phyloP scores from a whole-genome alignment of 352 stramenopile genomes.

The Globisporangium echinulatum region DNA sequence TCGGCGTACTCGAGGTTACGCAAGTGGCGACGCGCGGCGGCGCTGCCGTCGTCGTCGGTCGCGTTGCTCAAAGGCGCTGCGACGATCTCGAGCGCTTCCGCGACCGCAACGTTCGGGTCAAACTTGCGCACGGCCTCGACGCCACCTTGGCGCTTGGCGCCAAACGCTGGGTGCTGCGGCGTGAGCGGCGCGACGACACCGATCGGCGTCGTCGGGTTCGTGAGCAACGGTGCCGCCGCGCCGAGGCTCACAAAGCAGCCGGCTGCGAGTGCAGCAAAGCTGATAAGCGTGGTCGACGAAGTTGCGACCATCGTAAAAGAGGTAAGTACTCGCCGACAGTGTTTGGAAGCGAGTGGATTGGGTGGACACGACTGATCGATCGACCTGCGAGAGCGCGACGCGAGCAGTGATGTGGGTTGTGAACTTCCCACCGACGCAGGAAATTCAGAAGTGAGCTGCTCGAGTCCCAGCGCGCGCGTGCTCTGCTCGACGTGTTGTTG shows the following conservation, averaged over 20 bases:
- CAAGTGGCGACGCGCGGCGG: not conserved
- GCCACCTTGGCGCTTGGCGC: constrained; percentile 14
- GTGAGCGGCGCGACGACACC: constrained; percentile 17
- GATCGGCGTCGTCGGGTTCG: constrained; percentile 21
- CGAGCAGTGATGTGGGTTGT: too few relatives aligned
- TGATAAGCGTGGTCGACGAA: not conserved
- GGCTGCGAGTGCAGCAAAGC: constrained; percentile 1
- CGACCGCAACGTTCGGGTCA: constrained; percentile 7
- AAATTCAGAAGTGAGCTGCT: too few relatives aligned
- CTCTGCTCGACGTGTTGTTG: too few relatives aligned
- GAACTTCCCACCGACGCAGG: too few relatives aligned
- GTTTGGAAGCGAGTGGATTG: too few relatives aligned
- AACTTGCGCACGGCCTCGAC: constrained; percentile 13
- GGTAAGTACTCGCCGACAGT: too few relatives aligned
- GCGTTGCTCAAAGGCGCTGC: not conserved
- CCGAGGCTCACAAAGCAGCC: constrained; percentile 7
- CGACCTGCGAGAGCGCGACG: too few relatives aligned
- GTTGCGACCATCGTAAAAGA: constrained; percentile 6
- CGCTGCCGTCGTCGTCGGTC: not conserved
- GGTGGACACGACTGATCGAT: too few relatives aligned
- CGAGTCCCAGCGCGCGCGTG: too few relatives aligned
- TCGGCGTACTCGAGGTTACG: constrained; percentile 20
- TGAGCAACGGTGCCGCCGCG: constrained; percentile 11
- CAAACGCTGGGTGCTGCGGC: constrained; percentile 20
- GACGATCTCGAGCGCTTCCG: not conserved